Percentiles rank a stretch among this genome's conserved stretches.
These are phyloP conservation scores for Pestalotiopsis fici DNA, from an alignment of 2,329 filamentous ascomycete species.

Conservation along the genomic window DNA sequence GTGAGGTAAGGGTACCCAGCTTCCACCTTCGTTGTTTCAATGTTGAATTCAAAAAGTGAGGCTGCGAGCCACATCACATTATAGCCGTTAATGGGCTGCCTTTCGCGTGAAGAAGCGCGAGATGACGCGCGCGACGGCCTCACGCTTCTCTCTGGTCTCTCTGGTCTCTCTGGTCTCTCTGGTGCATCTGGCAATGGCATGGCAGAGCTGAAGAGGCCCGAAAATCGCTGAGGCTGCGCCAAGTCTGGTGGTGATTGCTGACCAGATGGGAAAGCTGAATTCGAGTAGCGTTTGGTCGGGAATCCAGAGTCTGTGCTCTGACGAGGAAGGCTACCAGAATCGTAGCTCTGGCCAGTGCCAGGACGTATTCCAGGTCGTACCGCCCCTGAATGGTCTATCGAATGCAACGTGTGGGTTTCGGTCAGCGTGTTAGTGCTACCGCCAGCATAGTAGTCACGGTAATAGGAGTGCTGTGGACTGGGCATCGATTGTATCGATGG, in stretches of 20 bases:
- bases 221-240: slow-evolving; percentile 57
- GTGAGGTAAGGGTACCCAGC: slow-evolving; percentile 95
- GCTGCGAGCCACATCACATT: slow-evolving; percentile 88
- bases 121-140: slow-evolving; percentile 60
- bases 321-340: slow-evolving; percentile 51
- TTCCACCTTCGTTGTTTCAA: slow-evolving; percentile 87
- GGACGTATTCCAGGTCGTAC: slow-evolving; percentile 55
- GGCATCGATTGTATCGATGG: slow-evolving; percentile 47
- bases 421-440: slow-evolving; percentile 50
- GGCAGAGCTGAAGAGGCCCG: slow-evolving; percentile 83
- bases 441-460: slow-evolving; percentile 54
- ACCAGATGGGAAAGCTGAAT: slow-evolving; percentile 49
- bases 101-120: slow-evolving; percentile 61
- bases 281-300: slow-evolving; percentile 53
- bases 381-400: slow-evolving; percentile 51
- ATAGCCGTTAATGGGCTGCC: slow-evolving; percentile 56
- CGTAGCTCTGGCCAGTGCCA: slow-evolving; percentile 61
- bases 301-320: slow-evolving; percentile 53
- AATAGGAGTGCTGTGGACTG: slow-evolving; percentile 57
- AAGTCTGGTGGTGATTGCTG: slow-evolving; percentile 34
- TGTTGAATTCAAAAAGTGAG: slow-evolving; percentile 95
- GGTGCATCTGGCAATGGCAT: slow-evolving; percentile 75
- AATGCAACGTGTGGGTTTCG: slow-evolving; percentile 58
- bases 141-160: slow-evolving; percentile 57
- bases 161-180: slow-evolving; percentile 62